Percentiles rank a stretch among this genome's conserved stretches.
These are phyloP conservation scores for Candida dubliniensis DNA, from an alignment of 1,139 yeast genomes.

Conservation along the genomic window DNA sequence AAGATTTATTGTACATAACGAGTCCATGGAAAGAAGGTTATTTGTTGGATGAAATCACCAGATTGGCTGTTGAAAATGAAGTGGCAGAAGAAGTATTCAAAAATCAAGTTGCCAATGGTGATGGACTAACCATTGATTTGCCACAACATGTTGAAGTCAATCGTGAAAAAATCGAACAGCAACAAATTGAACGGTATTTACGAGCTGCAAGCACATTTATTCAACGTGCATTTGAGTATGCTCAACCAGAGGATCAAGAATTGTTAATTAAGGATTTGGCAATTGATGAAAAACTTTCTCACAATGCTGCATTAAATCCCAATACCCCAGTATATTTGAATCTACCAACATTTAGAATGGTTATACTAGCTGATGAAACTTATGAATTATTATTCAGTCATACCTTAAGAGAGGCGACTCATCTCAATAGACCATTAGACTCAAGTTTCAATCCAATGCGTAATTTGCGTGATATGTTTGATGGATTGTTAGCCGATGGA, in stretches of 20 bases:
- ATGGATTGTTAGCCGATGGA: constrained; percentile 89
- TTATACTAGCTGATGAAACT: constrained; percentile 88
- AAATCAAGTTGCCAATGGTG: constrained; percentile 26
- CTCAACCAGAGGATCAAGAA: constrained; percentile 64
- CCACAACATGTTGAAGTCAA: constrained; percentile 65
- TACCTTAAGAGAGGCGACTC: constrained; percentile 66
- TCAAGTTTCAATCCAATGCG: constrained; percentile 48
- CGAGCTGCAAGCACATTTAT: constrained; percentile 86
- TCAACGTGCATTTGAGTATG: constrained; percentile 87
- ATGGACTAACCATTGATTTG: constrained; percentile 38
- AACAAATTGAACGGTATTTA: constrained; percentile 78
- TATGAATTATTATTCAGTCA: constrained; percentile 78
- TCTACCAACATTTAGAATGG: constrained; percentile 93
- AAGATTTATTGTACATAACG: constrained; percentile 78
- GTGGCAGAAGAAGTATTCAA: constrained; percentile 60
- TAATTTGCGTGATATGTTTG: constrained; percentile 83
- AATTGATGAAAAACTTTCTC: constrained; percentile 38
- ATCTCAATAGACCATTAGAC: constrained; percentile 57
- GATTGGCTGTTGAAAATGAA: constrained; percentile 59
- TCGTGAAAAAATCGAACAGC: constrained; percentile 60
- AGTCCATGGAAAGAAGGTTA: constrained; percentile 78
- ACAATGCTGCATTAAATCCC: constrained; percentile 83
- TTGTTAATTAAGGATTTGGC: constrained; percentile 39
- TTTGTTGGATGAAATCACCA: constrained; percentile 59
- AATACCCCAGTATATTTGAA: constrained; percentile 72